These are phyloP conservation scores for Wickerhamomyces rabaulensis DNA, from an alignment of 805 yeast genomes.

Conservation along the genomic window DNA sequence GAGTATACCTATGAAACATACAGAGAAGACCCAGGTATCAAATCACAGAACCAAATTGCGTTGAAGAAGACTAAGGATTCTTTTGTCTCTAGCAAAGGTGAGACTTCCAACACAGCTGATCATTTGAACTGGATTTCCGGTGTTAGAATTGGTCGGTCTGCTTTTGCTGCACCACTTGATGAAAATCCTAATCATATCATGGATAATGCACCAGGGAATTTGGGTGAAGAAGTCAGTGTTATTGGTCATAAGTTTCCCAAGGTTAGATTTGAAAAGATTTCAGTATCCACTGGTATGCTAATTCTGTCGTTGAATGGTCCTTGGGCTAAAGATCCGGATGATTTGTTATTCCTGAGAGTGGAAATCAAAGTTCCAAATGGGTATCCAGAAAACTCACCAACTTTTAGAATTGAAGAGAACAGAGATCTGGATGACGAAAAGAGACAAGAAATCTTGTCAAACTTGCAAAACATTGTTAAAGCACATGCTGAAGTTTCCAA, in stretches of 20 bases:
- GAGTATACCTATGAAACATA: slow-evolving; percentile 42
- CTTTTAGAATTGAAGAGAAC: slow-evolving; percentile 71
- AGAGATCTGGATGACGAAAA: slow-evolving; percentile 53
- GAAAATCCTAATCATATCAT: slow-evolving; percentile 31
- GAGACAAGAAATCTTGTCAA: slow-evolving; percentile 44
- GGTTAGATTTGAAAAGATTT: slow-evolving; percentile 77
- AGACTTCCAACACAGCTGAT: slow-evolving; percentile 38
- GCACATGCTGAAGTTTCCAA: slow-evolving; percentile 50
- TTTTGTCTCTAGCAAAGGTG: slow-evolving; percentile 35
- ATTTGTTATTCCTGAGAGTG: slow-evolving; percentile 59
- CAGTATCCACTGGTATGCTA: slow-evolving; percentile 80
- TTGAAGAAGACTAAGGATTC: slow-evolving; percentile 33
- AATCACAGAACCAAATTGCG: slow-evolving; percentile 26
- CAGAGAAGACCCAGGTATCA: slow-evolving; percentile 42
- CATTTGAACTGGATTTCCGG: slow-evolving; percentile 94
- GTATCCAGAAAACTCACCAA: slow-evolving; percentile 65
- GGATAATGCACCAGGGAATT: slow-evolving; percentile 46
- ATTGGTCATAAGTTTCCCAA: slow-evolving; percentile 89
- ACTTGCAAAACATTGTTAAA: slow-evolving; percentile 49
- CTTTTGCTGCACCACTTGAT: slow-evolving; percentile 22
- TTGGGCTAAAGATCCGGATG: slow-evolving; percentile 44
- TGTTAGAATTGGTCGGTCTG: slow-evolving; percentile 50
- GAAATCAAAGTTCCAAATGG: slow-evolving; percentile 63
- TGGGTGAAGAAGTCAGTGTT: slow-evolving; percentile 87
- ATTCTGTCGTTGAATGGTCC: slow-evolving; percentile 79